A percentile compares a stretch with the other conserved stretches of the same genome.
These are phyloP conservation scores for Aureobasidium sp. DNA, from an alignment of 2,329 filamentous ascomycete species.

Conservation along the genomic window DNA sequence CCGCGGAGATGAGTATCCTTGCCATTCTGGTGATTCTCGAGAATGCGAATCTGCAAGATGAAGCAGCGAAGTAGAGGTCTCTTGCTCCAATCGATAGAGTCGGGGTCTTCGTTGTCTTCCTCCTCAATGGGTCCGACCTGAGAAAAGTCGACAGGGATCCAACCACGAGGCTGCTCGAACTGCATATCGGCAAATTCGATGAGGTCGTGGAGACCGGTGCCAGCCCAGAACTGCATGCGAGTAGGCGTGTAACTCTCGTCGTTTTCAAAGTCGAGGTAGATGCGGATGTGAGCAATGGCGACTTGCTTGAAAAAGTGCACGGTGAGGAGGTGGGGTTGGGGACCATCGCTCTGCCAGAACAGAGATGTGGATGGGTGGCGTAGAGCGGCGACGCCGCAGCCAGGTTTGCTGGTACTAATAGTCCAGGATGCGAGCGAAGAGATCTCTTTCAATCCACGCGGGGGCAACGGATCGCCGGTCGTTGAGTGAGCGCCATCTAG, in stretches of 20 bases:
- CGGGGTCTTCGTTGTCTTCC: constrained; percentile 26
- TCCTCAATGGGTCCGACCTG: constrained; percentile 47
- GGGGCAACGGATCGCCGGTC: constrained; percentile 24
- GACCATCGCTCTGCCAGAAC: constrained; percentile 83
- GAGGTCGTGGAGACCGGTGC: constrained; percentile 85
- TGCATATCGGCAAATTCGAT: constrained; percentile 79
- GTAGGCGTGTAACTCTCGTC: constrained; percentile 98
- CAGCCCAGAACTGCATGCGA: constrained; percentile 80
- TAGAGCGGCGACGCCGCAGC: constrained; percentile 69
- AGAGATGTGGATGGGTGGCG: constrained; percentile 64
- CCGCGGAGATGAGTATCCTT: constrained; percentile 97
- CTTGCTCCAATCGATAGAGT: constrained; percentile 44
- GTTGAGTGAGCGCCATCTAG: not conserved
- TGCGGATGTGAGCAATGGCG: constrained; percentile 68
- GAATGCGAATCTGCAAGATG: constrained; percentile 80
- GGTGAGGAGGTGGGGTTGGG: constrained; percentile 74
- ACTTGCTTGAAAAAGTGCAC: constrained; percentile 82
- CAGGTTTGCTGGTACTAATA: constrained; percentile 73
- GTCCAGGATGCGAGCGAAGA: constrained; percentile 78
- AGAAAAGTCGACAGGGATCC: constrained; percentile 75
- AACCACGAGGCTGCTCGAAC: constrained; percentile 73
- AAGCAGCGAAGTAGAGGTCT: constrained; percentile 74
- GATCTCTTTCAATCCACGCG: constrained; percentile 64
- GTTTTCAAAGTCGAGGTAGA: constrained; percentile 82
- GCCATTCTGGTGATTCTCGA: constrained; percentile 97